phyloP scores from a whole-genome alignment of 164 flowering plant genomes.

The Buxus sempervirens region DNA sequence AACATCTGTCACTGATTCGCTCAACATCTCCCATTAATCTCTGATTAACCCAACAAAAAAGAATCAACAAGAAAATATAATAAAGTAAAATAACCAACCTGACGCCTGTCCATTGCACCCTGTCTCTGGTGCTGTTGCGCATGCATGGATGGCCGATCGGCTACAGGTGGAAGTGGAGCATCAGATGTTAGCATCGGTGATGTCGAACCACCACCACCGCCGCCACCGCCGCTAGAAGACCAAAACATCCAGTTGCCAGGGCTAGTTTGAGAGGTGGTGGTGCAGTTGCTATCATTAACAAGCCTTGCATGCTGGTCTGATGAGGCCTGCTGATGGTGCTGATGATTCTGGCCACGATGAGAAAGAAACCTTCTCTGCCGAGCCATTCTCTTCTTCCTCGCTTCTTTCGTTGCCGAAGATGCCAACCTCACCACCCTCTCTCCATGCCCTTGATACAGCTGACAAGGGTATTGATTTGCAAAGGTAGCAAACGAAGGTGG shows the following conservation, averaged over 20 bases:
- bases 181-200: conserved; percentile 17
- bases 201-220: conserved; percentile 8
- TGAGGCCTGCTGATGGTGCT: conserved; percentile 15
- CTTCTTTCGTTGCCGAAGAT: conserved; percentile 82
- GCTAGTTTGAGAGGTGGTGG: conserved; percentile 19
- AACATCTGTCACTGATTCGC: background rate
- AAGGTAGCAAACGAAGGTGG: conserved; percentile 22
- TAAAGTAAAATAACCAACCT: conserved; percentile 30
- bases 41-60: background rate
- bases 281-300: conserved; percentile 22
- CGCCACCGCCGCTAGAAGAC: conserved; percentile 30
- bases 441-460: conserved; percentile 28
- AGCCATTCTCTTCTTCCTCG: conserved; percentile 94
- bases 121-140: conserved; percentile 38
- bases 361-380: conserved; percentile 57
- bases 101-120: conserved; percentile 42
- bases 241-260: conserved; percentile 55
- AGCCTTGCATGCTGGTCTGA: conserved; percentile 28
- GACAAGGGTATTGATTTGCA: conserved; percentile 34
- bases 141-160: conserved; percentile 26
- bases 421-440: conserved; percentile 48
- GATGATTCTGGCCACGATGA: conserved; percentile 37
- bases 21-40: background rate
- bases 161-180: background rate
- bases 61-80: no score